Conservation (phyloP, 2,329 filamentous ascomycete species). For the Colletotrichum coccodes region DNA sequence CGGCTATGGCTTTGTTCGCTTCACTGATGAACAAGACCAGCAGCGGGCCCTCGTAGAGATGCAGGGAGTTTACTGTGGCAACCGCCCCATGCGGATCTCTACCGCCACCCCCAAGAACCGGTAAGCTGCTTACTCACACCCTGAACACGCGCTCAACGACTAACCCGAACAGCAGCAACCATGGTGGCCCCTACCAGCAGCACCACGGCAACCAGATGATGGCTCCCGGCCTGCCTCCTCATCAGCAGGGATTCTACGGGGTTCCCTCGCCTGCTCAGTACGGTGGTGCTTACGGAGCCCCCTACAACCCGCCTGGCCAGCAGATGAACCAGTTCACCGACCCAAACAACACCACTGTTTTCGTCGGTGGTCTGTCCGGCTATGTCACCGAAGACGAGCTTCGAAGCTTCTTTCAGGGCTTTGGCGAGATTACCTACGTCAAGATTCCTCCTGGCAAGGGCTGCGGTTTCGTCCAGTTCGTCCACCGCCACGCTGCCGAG, state of each 20-base stretch:
- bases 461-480: conserved; percentile 98
- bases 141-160: neutral
- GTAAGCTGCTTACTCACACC: conserved; percentile 48
- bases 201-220: conserved; percentile 55
- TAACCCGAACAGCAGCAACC: conserved; percentile 19
- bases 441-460: conserved; percentile 99
- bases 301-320: conserved; percentile 32
- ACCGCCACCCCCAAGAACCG: conserved; percentile 97
- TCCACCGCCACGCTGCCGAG: conserved; percentile 97
- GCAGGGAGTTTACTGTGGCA: conserved; percentile 99
- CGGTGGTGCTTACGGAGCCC: conserved; percentile 29
- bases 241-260: conserved; percentile 49
- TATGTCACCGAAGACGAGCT: conserved; percentile 99
- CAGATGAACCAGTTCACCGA: conserved; percentile 99
- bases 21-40: conserved; percentile 94
- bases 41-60: conserved; percentile 96
- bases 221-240: conserved; percentile 54
- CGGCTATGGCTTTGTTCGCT: conserved; percentile 97
- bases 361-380: conserved; percentile 94
- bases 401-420: conserved; percentile 99
- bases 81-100: conserved; percentile 97
- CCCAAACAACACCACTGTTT: conserved; percentile 99
- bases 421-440: conserved; percentile 99
- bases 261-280: conserved; percentile 35
- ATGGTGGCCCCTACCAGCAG: conserved; percentile 50